These are phyloP conservation scores for Saccharomycopsis amapae DNA, from an alignment of 805 yeast genomes.

Conservation along the genomic window DNA sequence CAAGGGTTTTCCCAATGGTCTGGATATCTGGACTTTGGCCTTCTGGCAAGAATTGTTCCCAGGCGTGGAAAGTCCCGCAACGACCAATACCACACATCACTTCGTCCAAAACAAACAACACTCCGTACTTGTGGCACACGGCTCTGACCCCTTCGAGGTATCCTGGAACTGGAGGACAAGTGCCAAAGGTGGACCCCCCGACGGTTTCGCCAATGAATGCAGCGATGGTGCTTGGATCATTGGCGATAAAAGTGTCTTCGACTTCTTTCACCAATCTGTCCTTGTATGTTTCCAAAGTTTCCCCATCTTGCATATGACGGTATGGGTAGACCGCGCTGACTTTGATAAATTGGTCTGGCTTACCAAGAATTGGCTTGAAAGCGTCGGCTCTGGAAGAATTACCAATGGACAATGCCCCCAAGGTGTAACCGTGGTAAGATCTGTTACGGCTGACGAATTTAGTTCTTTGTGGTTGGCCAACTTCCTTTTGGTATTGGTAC, in stretches of 20 bases:
- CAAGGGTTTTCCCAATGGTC: slow-evolving; percentile 43
- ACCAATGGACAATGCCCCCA: slow-evolving; percentile 39
- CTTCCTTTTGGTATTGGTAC: slow-evolving; percentile 39
- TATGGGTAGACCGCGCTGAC: slow-evolving; percentile 31
- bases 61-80: slow-evolving; percentile 41
- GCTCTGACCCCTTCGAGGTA: slow-evolving; percentile 40
- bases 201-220: slow-evolving; percentile 41
- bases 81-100: slow-evolving; percentile 55
- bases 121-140: slow-evolving; percentile 45
- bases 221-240: slow-evolving; percentile 39
- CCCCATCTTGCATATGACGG: slow-evolving; percentile 28
- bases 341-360: slow-evolving; percentile 27
- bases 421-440: slow-evolving; percentile 44
- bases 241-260: slow-evolving; percentile 35
- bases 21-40: slow-evolving; percentile 41
- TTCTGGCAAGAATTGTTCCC: slow-evolving; percentile 36
- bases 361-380: slow-evolving; percentile 28
- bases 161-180: slow-evolving; percentile 39
- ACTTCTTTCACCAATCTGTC: slow-evolving; percentile 33
- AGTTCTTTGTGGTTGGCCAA: slow-evolving; percentile 34
- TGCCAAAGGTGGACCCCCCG: slow-evolving; percentile 41
- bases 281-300: slow-evolving; percentile 36
- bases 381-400: slow-evolving; percentile 31
- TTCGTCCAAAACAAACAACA: slow-evolving; percentile 45
- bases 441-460: slow-evolving; percentile 38